Evolutionary conservation across 2,329 filamentous ascomycete genomes (phyloP), one percentile per base, ranked within the genome.

Genomic region (Penicillium janthinellum): DNA sequence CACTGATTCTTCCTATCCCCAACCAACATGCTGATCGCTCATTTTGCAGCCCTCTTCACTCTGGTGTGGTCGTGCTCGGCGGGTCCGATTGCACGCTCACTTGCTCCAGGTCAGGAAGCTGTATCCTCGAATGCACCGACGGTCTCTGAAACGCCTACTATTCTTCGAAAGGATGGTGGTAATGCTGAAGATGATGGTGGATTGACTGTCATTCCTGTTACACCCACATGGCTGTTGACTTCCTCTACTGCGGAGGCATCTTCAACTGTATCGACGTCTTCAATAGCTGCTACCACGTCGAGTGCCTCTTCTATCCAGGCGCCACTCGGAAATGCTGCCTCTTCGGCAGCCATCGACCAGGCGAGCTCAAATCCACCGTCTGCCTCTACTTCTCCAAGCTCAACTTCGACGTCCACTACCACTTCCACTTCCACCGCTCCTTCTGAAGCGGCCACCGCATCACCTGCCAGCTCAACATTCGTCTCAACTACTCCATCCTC

Each of bases 81-180:
- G 49, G 64, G 68, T 54, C 72, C 71, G 64, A 71, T 74, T 51
- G 59, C 64, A 59, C 68, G 63, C 39, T 63, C 63, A 42, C 35
- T 56, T 41, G 53, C 47, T 31, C 20, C 38, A 3, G 37, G 22
- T 7, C 37, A 44, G 5, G 42, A 49, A 8, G 7, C 42, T 42
- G 50, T 17, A 7, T n/a, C 20, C 3, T 42, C 41, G 20, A 37
- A 41, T n/a, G 14, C 25, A 11, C 22, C 42, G 12, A 38, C n/a
- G 10, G 54, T 20, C 5, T 2, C 15, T 17, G 11, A 31, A 5
- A 47, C 38, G 2, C 22, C 54, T 15, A 37, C 41, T 6, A 22
- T 48, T 38, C n/a, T 53, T n/a, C 51, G 35, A 28, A 53, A 53
- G 25, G 51, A 53, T 10, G 10, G 25, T 15, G 17, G 25, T 3